Evolutionary conservation across 116 monocot species (phyloP).

Genomic region (Posidonia oceanica): DNA sequence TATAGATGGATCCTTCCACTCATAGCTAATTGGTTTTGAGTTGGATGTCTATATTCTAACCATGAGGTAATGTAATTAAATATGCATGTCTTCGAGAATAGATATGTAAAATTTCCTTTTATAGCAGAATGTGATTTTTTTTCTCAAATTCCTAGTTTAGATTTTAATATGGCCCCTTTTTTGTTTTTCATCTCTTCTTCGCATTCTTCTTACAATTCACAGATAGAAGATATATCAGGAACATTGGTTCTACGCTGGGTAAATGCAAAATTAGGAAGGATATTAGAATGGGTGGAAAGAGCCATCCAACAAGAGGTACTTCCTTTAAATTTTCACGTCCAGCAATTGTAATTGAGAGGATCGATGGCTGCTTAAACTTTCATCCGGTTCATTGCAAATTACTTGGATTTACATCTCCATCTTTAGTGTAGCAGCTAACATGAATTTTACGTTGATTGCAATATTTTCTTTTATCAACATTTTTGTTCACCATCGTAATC

Average conservation of each 20-base stretch:
- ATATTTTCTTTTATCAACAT: neutral
- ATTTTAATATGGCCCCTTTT: neutral
- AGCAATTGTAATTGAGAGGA: neutral
- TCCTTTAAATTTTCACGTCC: neutral
- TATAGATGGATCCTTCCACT: too few relatives aligned
- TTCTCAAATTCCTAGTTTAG: neutral
- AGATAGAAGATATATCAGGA: slow-evolving; percentile 88
- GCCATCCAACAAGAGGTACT: slow-evolving; percentile 79
- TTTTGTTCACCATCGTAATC: too few relatives aligned
- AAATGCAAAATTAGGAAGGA: slow-evolving; percentile 69
- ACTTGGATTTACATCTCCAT: too few relatives aligned
- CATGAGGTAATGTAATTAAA: neutral
- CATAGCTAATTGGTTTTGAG: too few relatives aligned
- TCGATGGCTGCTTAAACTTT: too few relatives aligned
- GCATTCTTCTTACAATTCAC: slow-evolving; percentile 1
- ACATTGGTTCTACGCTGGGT: slow-evolving; percentile 87
- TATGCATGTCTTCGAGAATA: neutral
- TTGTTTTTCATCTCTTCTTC: neutral
- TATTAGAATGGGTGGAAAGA: slow-evolving; percentile 77
- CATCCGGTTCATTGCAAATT: too few relatives aligned
- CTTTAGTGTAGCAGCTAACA: neutral
- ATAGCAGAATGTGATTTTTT: neutral
- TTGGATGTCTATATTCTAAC: too few relatives aligned
- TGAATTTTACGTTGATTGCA: neutral
- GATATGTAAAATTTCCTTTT: neutral